phyloP scores from a whole-genome alignment of 352 stramenopile species.

The Paralagenidium karlingii region DNA sequence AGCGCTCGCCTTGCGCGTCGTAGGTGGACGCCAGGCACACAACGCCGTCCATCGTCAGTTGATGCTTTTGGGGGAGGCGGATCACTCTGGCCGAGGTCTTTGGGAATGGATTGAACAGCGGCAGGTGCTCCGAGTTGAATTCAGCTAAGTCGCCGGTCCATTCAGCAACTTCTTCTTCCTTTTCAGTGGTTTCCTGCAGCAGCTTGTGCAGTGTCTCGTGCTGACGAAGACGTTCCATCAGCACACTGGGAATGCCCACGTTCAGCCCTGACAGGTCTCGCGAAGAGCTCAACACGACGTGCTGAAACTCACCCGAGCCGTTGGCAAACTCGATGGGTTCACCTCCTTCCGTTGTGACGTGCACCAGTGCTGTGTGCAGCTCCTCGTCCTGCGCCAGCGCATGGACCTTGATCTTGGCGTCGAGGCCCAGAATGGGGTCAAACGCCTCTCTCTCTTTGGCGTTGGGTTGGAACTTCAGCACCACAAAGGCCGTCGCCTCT shows the following conservation, averaged over 20 bases:
- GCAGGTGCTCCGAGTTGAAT: slow-evolving; percentile 59
- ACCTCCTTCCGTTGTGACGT: slow-evolving; percentile 43
- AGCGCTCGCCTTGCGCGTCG: slow-evolving; percentile 32
- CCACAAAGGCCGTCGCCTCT: slow-evolving; percentile 18
- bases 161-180: slow-evolving; percentile 4
- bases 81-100: slow-evolving; percentile 23
- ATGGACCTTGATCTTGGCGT: slow-evolving; percentile 45
- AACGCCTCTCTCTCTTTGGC: slow-evolving; percentile 61
- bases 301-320: slow-evolving; percentile 22
- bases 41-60: slow-evolving; percentile 32
- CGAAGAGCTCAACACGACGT: slow-evolving; percentile 46
- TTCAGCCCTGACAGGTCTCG: slow-evolving; percentile 27
- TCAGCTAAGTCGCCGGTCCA: slow-evolving; percentile 50
- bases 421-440: slow-evolving; percentile 42
- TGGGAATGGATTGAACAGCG: slow-evolving; percentile 74
- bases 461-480: slow-evolving; percentile 69
- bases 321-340: slow-evolving; percentile 40
- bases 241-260: slow-evolving; percentile 47
- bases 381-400: slow-evolving; percentile 50
- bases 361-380: slow-evolving; percentile 52
- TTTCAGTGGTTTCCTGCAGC: slow-evolving; percentile 20
- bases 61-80: slow-evolving; percentile 8
- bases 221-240: slow-evolving; percentile 61
- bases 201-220: slow-evolving; percentile 43
- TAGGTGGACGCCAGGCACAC: slow-evolving; percentile 60